These are phyloP conservation scores for Coriaria nepalensis DNA, from an alignment of 306 rosid genomes.

Conservation along the genomic window DNA sequence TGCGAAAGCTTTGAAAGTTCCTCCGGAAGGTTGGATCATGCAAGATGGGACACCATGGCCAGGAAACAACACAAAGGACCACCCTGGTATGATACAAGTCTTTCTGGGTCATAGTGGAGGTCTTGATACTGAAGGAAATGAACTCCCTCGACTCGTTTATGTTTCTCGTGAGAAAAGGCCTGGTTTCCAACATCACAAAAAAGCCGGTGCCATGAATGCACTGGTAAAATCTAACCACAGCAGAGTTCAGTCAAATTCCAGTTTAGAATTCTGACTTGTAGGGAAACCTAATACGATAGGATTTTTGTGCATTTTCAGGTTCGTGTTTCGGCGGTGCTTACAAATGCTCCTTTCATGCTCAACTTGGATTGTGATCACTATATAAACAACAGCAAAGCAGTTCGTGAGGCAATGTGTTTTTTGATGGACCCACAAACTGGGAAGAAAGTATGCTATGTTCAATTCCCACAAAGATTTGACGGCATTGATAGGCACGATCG, in stretches of 20 bases:
- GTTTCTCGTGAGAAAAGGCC: constrained; percentile 94
- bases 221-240: constrained; percentile 31
- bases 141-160: constrained; percentile 88
- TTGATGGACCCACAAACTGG: constrained; percentile 88
- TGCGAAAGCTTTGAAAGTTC: constrained; percentile 81
- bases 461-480: constrained; percentile 86
- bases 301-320: constrained; percentile 31
- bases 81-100: constrained; percentile 96
- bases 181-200: constrained; percentile 87
- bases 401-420: constrained; percentile 91
- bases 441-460: constrained; percentile 68
- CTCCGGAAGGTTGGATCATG: constrained; percentile 94
- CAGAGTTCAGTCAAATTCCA: constrained; percentile 9
- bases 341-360: constrained; percentile 83
- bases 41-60: constrained; percentile 99
- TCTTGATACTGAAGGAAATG: constrained; percentile 75
- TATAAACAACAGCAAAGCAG: constrained; percentile 72
- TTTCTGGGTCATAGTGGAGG: constrained; percentile 95
- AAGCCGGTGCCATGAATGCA: constrained; percentile 97
- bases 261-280: background rate
- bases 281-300: background rate
- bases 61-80: constrained; percentile 88
- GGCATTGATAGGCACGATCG: constrained; percentile 83
- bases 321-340: constrained; percentile 83
- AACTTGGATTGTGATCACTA: constrained; percentile 97